Evolutionary conservation across 192 early-diverging fungal genomes (phyloP), one percentile per base, ranked within the genome.

Genomic region (Coemansia sp.): DNA sequence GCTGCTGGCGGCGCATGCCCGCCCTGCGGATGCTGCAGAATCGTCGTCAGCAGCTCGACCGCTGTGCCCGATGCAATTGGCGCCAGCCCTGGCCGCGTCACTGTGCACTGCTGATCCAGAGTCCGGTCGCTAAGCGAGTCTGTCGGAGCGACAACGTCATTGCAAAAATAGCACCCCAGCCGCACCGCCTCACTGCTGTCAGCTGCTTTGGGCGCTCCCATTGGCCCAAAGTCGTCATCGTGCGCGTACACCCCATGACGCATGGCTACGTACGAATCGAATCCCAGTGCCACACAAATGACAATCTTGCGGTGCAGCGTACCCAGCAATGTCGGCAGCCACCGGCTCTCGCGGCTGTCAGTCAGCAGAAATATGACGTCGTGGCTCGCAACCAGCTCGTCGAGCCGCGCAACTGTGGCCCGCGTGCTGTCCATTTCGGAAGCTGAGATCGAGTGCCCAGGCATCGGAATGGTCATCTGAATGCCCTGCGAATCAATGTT

Each of bases 91-190:
- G 97, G 97, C 17, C 97, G 85, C 2, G 97, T 96, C 5, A 99
- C 97, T 0, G 97, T 99, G 72, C 97, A 99, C 85, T 96, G 93
- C 70, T 99, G 97, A 71, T 99, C 97, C 50, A 99, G 80, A 0
- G 95, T 95, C 37, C 97, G 85, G 75, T 96, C 94, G 10, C 86
- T 89, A 5, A 97, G 83, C 15, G 97, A 97, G 79, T 98, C 95
- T 0, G 88, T 85, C 2, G 97, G 95, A n/a, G 93, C 94, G 15
- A 99, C 94, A 59, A 99, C 88, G 65, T 99, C 97, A 73, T 95
- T 96, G 83, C 97, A 99, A 63, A 93, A 99, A 68, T 99, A 99
- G 65, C 97, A 99, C 9, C 97, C 97, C 14, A 99, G 83, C 0
- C 76, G 64, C 54, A 15, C 23, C 24, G 23, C 3, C 24, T 23